phyloP scores from a whole-genome alignment of 306 rosid species.

The Malus asiatica region DNA sequence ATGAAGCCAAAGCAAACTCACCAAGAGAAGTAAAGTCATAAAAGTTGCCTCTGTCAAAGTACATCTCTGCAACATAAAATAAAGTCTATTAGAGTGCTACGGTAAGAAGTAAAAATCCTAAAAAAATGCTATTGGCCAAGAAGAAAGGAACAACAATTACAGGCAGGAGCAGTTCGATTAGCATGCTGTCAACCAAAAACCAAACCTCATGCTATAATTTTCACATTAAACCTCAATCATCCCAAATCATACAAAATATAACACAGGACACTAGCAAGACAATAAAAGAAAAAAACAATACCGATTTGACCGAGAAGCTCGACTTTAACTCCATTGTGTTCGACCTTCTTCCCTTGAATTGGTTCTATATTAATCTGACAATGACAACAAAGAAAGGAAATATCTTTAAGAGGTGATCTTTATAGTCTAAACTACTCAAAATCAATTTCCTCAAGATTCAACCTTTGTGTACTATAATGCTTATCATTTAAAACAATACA shows the following conservation, averaged over 20 bases:
- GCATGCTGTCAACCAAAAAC: neutral
- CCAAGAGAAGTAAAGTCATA: slow-evolving; percentile 99
- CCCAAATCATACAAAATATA: neutral
- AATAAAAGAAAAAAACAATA: slow-evolving; percentile 15
- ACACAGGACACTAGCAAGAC: slow-evolving; percentile 6
- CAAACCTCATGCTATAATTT: neutral
- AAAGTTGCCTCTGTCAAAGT: slow-evolving; percentile 90
- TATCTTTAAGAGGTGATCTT: neutral
- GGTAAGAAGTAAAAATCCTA: neutral
- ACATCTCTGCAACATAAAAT: slow-evolving; percentile 73
- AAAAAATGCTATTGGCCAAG: neutral
- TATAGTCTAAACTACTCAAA: neutral
- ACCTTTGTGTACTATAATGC: neutral
- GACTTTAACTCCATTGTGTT: slow-evolving; percentile 91
- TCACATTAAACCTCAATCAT: neutral
- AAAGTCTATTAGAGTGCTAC: slow-evolving; percentile 8
- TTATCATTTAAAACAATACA: neutral
- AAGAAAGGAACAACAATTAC: neutral
- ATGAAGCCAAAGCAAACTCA: slow-evolving; percentile 28
- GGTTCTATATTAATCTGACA: slow-evolving; percentile 77
- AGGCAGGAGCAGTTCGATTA: neutral
- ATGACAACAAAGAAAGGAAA: slow-evolving; percentile 12
- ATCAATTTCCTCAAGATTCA: neutral
- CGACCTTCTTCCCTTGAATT: slow-evolving; percentile 90
- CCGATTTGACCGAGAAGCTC: slow-evolving; percentile 99